Percentiles rank a stretch among this genome's conserved stretches.
These are phyloP conservation scores for Ilex aquifolium DNA, from an alignment of 257 asterid genomes.

Conservation along the genomic window DNA sequence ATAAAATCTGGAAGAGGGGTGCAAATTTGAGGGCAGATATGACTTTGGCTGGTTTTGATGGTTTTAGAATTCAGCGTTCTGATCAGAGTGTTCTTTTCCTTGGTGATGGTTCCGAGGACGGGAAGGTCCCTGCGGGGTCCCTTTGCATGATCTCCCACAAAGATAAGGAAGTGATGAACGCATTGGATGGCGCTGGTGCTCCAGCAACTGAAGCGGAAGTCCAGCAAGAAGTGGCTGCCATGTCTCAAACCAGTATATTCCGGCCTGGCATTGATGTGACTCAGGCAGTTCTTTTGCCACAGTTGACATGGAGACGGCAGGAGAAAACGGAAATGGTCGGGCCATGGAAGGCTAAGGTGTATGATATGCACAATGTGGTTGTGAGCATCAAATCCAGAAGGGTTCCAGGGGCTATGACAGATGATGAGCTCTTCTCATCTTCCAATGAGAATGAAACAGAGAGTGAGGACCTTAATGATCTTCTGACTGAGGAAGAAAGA, in stretches of 20 bases:
- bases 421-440: constrained; percentile 74
- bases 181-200: constrained; percentile 95
- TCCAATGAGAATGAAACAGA: constrained; percentile 74
- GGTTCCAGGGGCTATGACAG: constrained; percentile 95
- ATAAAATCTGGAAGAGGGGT: constrained; percentile 94
- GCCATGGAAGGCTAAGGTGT: constrained; percentile 82
- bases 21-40: constrained; percentile 92
- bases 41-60: constrained; percentile 97
- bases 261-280: constrained; percentile 97
- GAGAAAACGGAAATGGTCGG: constrained; percentile 87
- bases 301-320: constrained; percentile 81
- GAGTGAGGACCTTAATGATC: constrained; percentile 61
- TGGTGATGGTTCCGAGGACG: constrained; percentile 97
- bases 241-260: constrained; percentile 90
- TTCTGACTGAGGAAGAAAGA: constrained; percentile 85
- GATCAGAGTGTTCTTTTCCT: constrained; percentile 92
- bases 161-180: constrained; percentile 87
- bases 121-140: constrained; percentile 74
- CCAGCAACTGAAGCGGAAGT: constrained; percentile 86
- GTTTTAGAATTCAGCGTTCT: constrained; percentile 82
- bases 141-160: constrained; percentile 84
- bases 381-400: constrained; percentile 92
- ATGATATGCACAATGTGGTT: constrained; percentile 91
- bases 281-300: constrained; percentile 86
- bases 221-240: constrained; percentile 76